phyloP scores from a whole-genome alignment of 192 early-diverging fungal genomes.

The Ambispora gerdemannii region DNA sequence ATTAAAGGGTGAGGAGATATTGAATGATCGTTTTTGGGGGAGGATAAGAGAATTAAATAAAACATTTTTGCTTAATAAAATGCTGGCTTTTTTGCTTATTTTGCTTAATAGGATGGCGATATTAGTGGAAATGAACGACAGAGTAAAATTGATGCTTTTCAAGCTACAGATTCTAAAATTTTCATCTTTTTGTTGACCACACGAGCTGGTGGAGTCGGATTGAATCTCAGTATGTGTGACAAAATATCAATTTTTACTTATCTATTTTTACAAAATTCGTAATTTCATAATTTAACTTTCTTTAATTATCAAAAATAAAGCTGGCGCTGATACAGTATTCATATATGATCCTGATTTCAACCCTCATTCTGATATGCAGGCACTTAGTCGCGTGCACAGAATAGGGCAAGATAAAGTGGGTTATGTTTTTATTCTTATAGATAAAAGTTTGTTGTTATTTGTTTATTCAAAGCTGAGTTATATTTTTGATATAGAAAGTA shows the following conservation, averaged over 20 bases:
- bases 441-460: no score
- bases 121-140: constrained; percentile 51
- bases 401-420: constrained; percentile 69
- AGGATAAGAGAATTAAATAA: no score
- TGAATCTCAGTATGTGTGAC: constrained; percentile 52
- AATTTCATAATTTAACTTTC: constrained; percentile 44
- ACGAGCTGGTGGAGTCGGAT: constrained; percentile 72
- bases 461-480: neutral
- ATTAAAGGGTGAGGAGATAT: neutral
- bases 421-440: no score
- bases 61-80: no score
- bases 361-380: constrained; percentile 70
- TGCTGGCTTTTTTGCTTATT: neutral
- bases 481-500: constrained; percentile 10
- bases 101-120: constrained; percentile 51
- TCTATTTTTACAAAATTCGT: neutral
- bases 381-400: constrained; percentile 68
- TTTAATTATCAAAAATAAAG: constrained; percentile 57
- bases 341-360: constrained; percentile 77
- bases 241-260: neutral
- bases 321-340: constrained; percentile 72
- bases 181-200: constrained; percentile 70
- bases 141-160: constrained; percentile 61
- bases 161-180: constrained; percentile 54
- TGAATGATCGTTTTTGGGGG: neutral